Base-by-base conservation (phyloP, 2,329 filamentous ascomycete genomes). In the Tolypocladium inflatum region DNA sequence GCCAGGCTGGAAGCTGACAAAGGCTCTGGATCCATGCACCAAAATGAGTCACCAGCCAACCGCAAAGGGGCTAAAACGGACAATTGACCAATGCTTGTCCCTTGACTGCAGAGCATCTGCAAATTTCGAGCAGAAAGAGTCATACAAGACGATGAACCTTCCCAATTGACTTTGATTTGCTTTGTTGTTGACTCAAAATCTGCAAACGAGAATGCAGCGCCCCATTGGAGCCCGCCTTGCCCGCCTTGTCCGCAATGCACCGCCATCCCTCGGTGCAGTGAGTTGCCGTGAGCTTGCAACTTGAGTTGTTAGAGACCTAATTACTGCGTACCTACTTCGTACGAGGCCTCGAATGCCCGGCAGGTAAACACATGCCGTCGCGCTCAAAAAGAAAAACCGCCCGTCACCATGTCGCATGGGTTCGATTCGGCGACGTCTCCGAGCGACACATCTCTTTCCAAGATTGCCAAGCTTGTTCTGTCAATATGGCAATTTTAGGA, bases 1-100 rank as follows among this genome's bases (percentile, higher is more conserved):
- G 56, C 26, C n/a, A 4, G 42, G n/a, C 23, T n/a, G 37, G n/a
- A 42, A 21, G 57, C 57, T 58, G 57, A 58, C 57, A 58, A 58
- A 58, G 54, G 26, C 57, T 26, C 50, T 48, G 51, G 6, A 39
- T 9, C 45, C 45, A 33, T n/a, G 10, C 8, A 4, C 10, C 48
- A 35, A 52, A 21, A 37, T 52, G 48, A 52, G 48, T 52, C 48
- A 52, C 48, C 48, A 52, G 33, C 48, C 45, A 50, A 48, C 45
- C 9, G 26, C 48, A n/a, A 30, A n/a, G 10, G 15, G 26, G 30
- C 48, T 19, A 51, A 13, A 33, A n/a, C 48, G 26, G 13, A 2
- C 26, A n/a, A 35, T n/a, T 51, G 30, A 30, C 48, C 48, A 35
- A 51, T 51, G 48, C 30, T 26, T 17, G 48, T 35, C 30, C 48